Conservation (phyloP, 371 early-diverging fungal genomes). For the Lichtheimia ornata region DNA sequence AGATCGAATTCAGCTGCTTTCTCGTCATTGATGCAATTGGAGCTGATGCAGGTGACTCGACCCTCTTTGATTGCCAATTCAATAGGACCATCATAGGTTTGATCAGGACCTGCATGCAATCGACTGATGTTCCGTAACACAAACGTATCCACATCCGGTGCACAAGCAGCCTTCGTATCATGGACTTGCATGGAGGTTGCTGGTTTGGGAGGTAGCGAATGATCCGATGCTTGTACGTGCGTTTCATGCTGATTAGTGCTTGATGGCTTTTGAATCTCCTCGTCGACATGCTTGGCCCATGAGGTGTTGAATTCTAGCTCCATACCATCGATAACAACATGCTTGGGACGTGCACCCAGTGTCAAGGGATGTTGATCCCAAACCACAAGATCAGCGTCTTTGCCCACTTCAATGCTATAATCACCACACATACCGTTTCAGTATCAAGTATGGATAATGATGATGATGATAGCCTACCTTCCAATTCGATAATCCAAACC, state of each 20-base stretch:
- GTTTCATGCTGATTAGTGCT: not conserved
- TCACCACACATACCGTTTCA: not conserved
- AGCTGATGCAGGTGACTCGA: constrained; percentile 51
- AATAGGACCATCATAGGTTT: not conserved
- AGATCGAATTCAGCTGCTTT: constrained; percentile 45
- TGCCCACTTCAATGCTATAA: constrained; percentile 57
- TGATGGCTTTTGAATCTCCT: not conserved
- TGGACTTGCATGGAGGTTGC: too few relatives aligned
- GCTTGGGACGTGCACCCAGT: constrained; percentile 74
- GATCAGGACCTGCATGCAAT: constrained; percentile 29
- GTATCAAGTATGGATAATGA: too few relatives aligned
- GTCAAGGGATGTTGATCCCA: constrained; percentile 73
- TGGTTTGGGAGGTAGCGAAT: too few relatives aligned
- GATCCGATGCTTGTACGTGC: constrained; percentile 4
- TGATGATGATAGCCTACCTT: constrained; percentile 9
- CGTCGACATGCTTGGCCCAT: constrained; percentile 19
- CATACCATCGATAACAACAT: constrained; percentile 77
- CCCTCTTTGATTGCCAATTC: constrained; percentile 46
- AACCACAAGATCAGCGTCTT: constrained; percentile 82
- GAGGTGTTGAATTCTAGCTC: constrained; percentile 40
- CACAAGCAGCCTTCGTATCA: constrained; percentile 24
- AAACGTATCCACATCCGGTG: constrained; percentile 27
- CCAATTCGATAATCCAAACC: constrained; percentile 76
- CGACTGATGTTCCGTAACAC: constrained; percentile 50
- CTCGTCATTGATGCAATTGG: constrained; percentile 30